Percentiles rank a stretch among this genome's conserved stretches.
Evolutionary conservation across 495 filamentous ascomycete species (phyloP).

Genomic region (Penicillium daleae): DNA sequence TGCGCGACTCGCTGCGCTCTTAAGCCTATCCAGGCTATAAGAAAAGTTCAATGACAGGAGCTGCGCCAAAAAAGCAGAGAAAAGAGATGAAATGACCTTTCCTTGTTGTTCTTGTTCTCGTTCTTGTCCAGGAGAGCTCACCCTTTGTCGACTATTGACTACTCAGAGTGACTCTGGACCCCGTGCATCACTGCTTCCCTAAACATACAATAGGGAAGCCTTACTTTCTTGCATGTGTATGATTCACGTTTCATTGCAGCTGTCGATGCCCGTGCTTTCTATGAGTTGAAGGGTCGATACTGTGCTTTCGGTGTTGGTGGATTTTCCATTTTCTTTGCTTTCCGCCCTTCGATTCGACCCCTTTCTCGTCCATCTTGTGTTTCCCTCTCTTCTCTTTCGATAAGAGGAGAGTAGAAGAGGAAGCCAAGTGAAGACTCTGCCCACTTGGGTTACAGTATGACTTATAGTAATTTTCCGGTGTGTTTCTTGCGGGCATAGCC

Average conservation of each 20-base stretch:
- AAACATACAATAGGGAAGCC: slow-evolving; percentile 10
- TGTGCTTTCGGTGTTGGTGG: slow-evolving; percentile 36
- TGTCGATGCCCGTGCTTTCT: slow-evolving; percentile 16
- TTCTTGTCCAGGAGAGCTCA: slow-evolving; percentile 1
- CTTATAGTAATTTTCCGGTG: slow-evolving; percentile 26
- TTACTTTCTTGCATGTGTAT: slow-evolving; percentile 36
- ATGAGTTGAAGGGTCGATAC: slow-evolving; percentile 25
- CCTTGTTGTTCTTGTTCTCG: slow-evolving; percentile 7
- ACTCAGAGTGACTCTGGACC: slow-evolving; percentile 3
- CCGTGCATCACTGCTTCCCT: slow-evolving; percentile 7
- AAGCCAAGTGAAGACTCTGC: neutral
- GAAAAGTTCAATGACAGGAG: neutral
- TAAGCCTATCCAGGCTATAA: slow-evolving; percentile 24
- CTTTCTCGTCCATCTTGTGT: neutral
- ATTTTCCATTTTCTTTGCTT: slow-evolving; percentile 23
- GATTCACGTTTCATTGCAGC: slow-evolving; percentile 44
- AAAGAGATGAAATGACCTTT: slow-evolving; percentile 14
- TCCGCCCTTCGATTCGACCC: slow-evolving; percentile 1
- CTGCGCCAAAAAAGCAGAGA: neutral
- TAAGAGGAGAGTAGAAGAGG: neutral
- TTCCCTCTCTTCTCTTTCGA: neutral
- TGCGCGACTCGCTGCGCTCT: slow-evolving; percentile 77
- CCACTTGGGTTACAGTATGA: slow-evolving; percentile 26
- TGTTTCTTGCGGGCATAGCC: slow-evolving; percentile 30
- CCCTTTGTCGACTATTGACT: neutral